Evolutionary conservation across 306 rosid genomes (phyloP).

Genomic region (Vigna trinervia): DNA sequence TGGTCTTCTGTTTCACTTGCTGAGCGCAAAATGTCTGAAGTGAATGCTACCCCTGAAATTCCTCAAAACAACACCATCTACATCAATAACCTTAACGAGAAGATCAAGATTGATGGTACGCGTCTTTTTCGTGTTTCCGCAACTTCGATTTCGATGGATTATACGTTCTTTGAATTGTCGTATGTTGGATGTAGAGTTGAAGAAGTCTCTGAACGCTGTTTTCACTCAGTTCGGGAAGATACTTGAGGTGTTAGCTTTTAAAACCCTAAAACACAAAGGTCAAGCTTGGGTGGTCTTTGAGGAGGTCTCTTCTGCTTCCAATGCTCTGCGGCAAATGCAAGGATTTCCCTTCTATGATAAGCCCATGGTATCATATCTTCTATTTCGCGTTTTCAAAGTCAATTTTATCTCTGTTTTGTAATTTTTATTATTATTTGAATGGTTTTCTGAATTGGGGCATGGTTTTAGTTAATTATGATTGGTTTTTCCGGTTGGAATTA

Average conservation of each 20-base stretch:
- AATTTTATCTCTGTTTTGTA: not conserved
- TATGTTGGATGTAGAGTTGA: constrained; percentile 64
- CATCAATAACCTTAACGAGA: constrained; percentile 95
- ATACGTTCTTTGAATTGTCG: not conserved
- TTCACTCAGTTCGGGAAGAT: constrained; percentile 98
- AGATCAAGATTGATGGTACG: constrained; percentile 90
- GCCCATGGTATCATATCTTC: constrained; percentile 74
- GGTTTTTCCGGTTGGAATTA: not conserved
- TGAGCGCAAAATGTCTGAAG: constrained; percentile 65
- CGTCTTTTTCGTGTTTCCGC: not conserved
- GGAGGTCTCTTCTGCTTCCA: constrained; percentile 84
- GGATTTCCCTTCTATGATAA: constrained; percentile 97
- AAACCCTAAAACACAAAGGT: constrained; percentile 92
- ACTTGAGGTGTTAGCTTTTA: constrained; percentile 86
- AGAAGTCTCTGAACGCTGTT: constrained; percentile 87
- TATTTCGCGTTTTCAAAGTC: not conserved
- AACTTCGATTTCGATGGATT: not conserved
- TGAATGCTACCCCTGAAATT: constrained; percentile 54
- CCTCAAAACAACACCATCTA: constrained; percentile 81
- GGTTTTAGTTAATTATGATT: not conserved
- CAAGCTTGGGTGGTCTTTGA: constrained; percentile 98
- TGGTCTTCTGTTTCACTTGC: not conserved
- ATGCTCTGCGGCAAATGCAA: constrained; percentile 96
- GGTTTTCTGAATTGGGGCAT: not conserved
- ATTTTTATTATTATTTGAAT: not conserved